Percentiles rank a stretch among this genome's conserved stretches.
phyloP scores from a whole-genome alignment of 176 grass and related monocot genomes.

The Triticum turgidum region DNA sequence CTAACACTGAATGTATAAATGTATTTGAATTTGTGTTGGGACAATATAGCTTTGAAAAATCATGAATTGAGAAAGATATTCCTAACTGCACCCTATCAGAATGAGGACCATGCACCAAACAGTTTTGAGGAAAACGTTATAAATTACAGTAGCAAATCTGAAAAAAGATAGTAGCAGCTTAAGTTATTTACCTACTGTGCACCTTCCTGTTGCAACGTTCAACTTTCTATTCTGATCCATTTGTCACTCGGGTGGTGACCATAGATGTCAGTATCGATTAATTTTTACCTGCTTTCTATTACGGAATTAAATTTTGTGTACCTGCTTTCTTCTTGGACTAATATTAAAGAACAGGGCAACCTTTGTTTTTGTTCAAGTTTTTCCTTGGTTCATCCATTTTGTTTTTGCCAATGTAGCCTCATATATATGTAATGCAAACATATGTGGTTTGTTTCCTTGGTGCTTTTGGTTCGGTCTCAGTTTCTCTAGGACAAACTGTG shows the following conservation, averaged over 20 bases:
- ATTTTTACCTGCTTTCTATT: not conserved
- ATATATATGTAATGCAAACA: not conserved
- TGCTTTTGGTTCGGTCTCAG: slow-evolving; percentile 17
- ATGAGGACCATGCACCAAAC: not conserved
- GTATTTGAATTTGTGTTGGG: not conserved
- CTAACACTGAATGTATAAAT: not conserved
- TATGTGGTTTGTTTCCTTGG: not conserved
- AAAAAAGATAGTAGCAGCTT: not conserved
- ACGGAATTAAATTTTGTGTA: not conserved
- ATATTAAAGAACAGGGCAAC: not conserved
- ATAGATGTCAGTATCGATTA: slow-evolving; percentile 6
- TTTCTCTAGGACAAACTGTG: not conserved
- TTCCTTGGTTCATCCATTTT: not conserved
- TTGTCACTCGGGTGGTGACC: not conserved
- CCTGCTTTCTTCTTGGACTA: slow-evolving; percentile 16
- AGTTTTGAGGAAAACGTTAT: not conserved
- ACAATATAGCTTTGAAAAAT: not conserved
- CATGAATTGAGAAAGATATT: not conserved
- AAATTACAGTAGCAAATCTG: not conserved
- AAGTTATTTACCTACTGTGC: not conserved
- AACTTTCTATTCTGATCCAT: not conserved
- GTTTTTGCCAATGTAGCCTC: not conserved
- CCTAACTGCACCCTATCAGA: not conserved
- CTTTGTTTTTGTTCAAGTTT: not conserved
- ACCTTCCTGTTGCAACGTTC: not conserved